Evolutionary conservation across 805 yeast species (phyloP), one percentile per base, ranked within the genome.

Genomic region (Schwanniomyces vanrijiae): DNA sequence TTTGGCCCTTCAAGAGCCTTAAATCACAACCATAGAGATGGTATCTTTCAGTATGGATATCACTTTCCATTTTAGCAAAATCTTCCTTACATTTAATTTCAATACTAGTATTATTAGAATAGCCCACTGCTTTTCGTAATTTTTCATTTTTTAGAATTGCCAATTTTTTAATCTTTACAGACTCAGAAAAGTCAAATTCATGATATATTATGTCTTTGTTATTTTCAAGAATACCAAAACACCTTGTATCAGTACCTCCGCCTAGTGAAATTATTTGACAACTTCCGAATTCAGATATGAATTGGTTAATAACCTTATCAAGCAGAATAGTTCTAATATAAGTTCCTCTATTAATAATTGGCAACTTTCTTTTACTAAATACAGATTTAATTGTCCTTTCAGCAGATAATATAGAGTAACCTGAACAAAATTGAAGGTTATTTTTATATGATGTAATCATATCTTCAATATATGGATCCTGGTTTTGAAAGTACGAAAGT

Each of bases 191-290:
- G 62, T 87, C 95, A 19, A 84, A 58, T 58, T 87, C 95, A 49
- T 77, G 71, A 55, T 82, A 82, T 1, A 55, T 56, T 28, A 84
- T 51, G 4, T 55, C 48, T 9, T 53, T 31, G 40, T 66, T 44
- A 4, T 61, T 40, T 5, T 66, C 58, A 35, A 86, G 61, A 13
- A 82, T 50, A 8, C 71, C 62, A 59, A 87, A 86, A 13, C 78
- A 75, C 44, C 92, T 61, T 0, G 94, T 85, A 56, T 88, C 95
- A 13, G 88, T 84, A 4, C 95, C 95, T 2, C 91, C 84, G 0
- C 95, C 95, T n/a, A 87, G 59, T 0, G 90, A 84, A 1, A 88
- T 66, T 13, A 87, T 75, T 58, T 86, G 85, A 40, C 79, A 64
- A 18, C 45, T 38, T 3, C 21, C 47, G 40, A 46, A 49, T 47